These are phyloP conservation scores for Reutealis trisperma DNA, from an alignment of 345 rosid species.

Conservation along the genomic window DNA sequence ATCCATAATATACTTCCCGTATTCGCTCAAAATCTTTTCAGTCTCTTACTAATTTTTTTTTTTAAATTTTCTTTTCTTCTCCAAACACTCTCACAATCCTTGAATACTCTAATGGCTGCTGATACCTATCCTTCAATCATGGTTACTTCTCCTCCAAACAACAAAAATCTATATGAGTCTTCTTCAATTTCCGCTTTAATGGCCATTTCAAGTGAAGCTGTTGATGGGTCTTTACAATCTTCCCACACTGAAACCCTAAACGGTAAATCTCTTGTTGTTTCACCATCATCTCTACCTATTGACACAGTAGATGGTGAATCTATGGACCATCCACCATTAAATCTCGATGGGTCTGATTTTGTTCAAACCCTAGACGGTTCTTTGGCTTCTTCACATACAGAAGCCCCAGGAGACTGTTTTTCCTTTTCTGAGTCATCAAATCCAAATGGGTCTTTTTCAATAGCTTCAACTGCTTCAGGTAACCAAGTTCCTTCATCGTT, in stretches of 20 bases:
- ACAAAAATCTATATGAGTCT: not conserved
- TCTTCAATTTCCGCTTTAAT: not conserved
- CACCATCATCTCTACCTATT: not conserved
- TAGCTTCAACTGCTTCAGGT: not conserved
- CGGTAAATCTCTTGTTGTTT: not conserved
- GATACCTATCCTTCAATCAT: not conserved
- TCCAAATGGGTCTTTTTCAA: not conserved
- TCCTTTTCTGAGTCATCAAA: not conserved
- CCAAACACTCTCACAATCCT: not conserved
- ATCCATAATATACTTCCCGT: too few relatives aligned
- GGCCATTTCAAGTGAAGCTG: conserved; percentile 4
- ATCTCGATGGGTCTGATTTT: not conserved
- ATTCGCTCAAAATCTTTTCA: not conserved
- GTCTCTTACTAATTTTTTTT: not conserved
- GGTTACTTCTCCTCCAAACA: not conserved
- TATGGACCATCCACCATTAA: not conserved
- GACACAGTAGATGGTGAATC: not conserved
- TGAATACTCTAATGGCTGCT: not conserved
- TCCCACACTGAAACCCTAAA: not conserved
- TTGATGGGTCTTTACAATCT: conserved; percentile 4
- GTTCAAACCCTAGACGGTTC: too few relatives aligned
- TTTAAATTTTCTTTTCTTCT: not conserved
- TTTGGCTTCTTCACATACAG: not conserved
- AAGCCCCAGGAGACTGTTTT: too few relatives aligned
- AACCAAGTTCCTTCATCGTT: too few relatives aligned